A percentile compares a stretch with the other conserved stretches of the same genome.
phyloP scores from a whole-genome alignment of 768 basidiomycete genomes.

The Inosperma sp. region DNA sequence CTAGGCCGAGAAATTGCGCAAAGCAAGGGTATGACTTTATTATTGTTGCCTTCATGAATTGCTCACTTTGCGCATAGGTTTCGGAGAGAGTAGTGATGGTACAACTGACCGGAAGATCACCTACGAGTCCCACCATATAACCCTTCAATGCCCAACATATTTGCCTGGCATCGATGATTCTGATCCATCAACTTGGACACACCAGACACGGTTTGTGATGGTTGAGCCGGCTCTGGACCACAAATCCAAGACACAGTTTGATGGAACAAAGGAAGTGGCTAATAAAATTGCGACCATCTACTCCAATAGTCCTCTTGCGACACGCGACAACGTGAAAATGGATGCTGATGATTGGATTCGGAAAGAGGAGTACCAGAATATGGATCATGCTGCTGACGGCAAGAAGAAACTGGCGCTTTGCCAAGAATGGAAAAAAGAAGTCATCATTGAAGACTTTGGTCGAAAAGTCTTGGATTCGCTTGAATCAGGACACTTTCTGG shows the following conservation, averaged over 20 bases:
- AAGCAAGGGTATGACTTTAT: conserved; percentile 3
- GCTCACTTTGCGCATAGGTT: conserved; percentile 8
- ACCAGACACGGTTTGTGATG: conserved; percentile 14
- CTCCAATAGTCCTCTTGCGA: conserved; percentile 18
- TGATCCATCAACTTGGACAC: conserved; percentile 16
- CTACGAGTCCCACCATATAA: conserved; percentile 19
- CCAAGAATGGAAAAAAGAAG: conserved; percentile 13
- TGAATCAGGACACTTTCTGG: conserved; percentile 1
- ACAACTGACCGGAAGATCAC: conserved; percentile 23
- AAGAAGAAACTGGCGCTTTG: conserved; percentile 20
- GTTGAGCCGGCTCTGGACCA: conserved; percentile 21
- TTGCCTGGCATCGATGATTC: conserved; percentile 13
- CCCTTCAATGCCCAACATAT: conserved; percentile 15
- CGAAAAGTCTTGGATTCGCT: conserved; percentile 12
- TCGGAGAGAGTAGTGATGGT: conserved; percentile 24
- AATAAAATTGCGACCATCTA: conserved; percentile 13
- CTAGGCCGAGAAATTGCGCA: conserved; percentile 9
- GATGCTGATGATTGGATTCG: conserved; percentile 12
- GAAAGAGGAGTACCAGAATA: conserved; percentile 19
- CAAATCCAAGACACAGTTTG: conserved; percentile 24
- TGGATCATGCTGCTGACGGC: conserved; percentile 29
- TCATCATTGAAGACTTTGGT: conserved; percentile 10
- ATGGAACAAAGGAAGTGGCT: conserved; percentile 16
- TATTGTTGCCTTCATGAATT: neutral
- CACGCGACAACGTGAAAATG: conserved; percentile 7